Evolutionary conservation across 495 filamentous ascomycete genomes (phyloP), one percentile per base, ranked within the genome.

Genomic region (Hypoxylon lenormandii): DNA sequence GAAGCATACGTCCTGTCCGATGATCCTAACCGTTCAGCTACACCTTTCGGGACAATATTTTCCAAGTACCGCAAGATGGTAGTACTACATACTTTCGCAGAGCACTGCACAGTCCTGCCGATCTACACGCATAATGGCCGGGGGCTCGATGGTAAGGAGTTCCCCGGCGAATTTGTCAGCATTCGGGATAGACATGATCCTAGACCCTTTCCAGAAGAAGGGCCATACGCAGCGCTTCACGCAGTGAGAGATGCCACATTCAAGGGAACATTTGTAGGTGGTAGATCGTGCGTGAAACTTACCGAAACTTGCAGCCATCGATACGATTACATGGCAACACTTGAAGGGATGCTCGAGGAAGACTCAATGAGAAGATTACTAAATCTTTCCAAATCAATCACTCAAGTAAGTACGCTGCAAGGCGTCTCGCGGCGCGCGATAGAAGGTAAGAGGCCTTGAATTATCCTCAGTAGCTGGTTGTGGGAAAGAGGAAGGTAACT

Each of bases 31-130:
- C 16, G 62, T 5, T 72, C 71, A 0, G 65, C 65, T 10, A 70
- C 71, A 4, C 61, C 68, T 3, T 76, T 51, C 47, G 74, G 72
- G 0, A 54, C 62, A 0, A 38, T 70, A 1, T 23, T 56, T 15
- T 70, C 64, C 19, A 76, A 76, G 45, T 74, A 57, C 26, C 62
- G 74, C 15, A 76, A 72, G 51, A 67, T 74, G 68, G 36, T 76
- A 0, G 72, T 76, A 0, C 3, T 71, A 3, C 21, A 52, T 3
- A 5, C 19, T 0, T 74, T 56, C 15, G 66, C 63, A 13, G 64
- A 70, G 11, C 74, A 72, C 40, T 53, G 60, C 38, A 47, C 50
- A 11, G 74, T 69, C 26, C 4, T 70, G 2, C 74, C 72, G 0
- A 70, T 76, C 5, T 76, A 76, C 26, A 69, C 65, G 0, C 63